A percentile compares a stretch with the other conserved stretches of the same genome.
Conservation (phyloP, 164 flowering plant genomes). For the Protea cynaroides region DNA sequence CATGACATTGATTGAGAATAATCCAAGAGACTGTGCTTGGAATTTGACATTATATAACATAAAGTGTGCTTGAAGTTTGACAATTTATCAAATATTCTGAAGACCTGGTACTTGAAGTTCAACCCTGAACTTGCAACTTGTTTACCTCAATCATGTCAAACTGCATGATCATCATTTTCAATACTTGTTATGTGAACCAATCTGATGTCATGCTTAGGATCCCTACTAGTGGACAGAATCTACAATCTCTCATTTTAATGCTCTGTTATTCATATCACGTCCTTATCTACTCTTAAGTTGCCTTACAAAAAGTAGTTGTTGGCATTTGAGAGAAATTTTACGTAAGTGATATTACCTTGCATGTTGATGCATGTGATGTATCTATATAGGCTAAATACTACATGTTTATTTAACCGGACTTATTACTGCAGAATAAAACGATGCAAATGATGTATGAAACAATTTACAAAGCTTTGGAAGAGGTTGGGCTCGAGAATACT, state of each 20-base stretch:
- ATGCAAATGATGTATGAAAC: slow-evolving; percentile 99
- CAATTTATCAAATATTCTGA: too few species aligned
- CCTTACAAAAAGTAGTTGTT: neutral
- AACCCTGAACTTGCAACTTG: neutral
- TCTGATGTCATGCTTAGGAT: neutral
- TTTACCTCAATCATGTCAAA: neutral
- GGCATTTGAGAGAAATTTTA: too few species aligned
- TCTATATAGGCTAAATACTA: neutral
- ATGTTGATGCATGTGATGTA: neutral
- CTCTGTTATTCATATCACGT: neutral
- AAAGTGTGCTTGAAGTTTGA: neutral
- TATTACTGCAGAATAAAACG: slow-evolving; percentile 68
- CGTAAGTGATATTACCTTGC: neutral
- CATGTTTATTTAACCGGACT: slow-evolving; percentile 2
- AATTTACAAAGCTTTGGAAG: slow-evolving; percentile 78
- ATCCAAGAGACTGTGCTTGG: neutral
- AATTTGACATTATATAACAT: neutral
- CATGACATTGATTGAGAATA: too few species aligned
- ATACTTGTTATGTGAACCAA: neutral
- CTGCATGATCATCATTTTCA: neutral
- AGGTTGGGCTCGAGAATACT: slow-evolving; percentile 78
- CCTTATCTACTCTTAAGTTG: neutral
- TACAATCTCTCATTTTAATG: neutral
- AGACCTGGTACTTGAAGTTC: too few species aligned
- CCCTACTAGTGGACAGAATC: neutral